Base-by-base conservation (phyloP, 768 basidiomycete genomes). In the Suillus plorans region DNA sequence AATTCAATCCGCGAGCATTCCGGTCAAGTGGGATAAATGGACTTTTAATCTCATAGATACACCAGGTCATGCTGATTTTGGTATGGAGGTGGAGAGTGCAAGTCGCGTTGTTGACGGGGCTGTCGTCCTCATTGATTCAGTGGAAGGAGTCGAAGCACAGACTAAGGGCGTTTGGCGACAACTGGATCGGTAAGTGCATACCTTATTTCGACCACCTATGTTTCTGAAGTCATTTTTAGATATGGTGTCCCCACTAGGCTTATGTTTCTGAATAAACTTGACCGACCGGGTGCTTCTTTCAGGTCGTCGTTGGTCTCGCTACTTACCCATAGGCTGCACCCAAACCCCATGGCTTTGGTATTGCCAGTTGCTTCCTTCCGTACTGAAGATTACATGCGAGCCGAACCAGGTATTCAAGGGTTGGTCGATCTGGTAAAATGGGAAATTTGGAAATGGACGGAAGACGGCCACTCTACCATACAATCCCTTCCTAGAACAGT, bases 41-140 rank as follows among this genome's bases (percentile, higher is more conserved):
- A 87, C 84, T 1, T 90, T 92, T 77, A 96, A 95, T 72, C 84
- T 96, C 53, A 88, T 95, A 55, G 94, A 96, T 71, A 95, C 94
- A 4, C 94, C 94, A 18, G 94, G 94, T 42, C 94, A 96, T 77
- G 94, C 92, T 5, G 94, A 96, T 74, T 96, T 96, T 77, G 94
- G 94, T n/a, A 95, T 95, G 93, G 94, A 96, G 71, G 94, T 96
- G 34, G 94, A 95, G 77, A 92, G 93, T 70, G 94, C 94, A 9
- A 95, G 93, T 71, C 87, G 94, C 36, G 90, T 96, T 18, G 86
- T 95, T 5, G 94, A 96, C 67, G 94, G 94, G 63, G 94, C 93
- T 18, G 88, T 96, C 36, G 91, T 96, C 37, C 77, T 96, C 39
- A 86, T 96, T 52, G 94, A 96, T 76, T 91, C 93, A 0, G 94